These are phyloP conservation scores for Arthrobotrys entomopaga DNA, from an alignment of 2,329 filamentous ascomycete genomes.

Conservation along the genomic window DNA sequence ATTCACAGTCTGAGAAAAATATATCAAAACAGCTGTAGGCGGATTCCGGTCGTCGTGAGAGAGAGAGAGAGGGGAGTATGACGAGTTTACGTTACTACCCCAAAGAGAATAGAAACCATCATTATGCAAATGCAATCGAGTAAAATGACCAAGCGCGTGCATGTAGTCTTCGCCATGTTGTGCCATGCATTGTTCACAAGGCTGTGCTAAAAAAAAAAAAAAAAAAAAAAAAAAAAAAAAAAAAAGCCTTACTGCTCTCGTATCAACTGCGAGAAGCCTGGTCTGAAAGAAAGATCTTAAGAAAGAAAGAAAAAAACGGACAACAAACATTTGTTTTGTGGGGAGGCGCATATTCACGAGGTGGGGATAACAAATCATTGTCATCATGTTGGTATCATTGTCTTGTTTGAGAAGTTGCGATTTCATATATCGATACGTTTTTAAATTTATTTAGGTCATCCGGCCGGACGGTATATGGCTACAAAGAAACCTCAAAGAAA, in stretches of 20 bases:
- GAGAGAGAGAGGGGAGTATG: not conserved
- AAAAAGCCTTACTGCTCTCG: too few species aligned
- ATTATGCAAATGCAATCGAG: conserved; percentile 47
- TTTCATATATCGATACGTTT: too few species aligned
- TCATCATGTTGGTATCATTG: not conserved
- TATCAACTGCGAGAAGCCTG: conserved; percentile 43
- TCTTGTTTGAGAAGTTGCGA: not conserved
- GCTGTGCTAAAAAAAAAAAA: conserved; percentile 23
- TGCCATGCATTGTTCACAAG: conserved; percentile 26
- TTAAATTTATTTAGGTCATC: conserved; percentile 22
- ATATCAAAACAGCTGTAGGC: conserved; percentile 8
- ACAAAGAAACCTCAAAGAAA: not conserved
- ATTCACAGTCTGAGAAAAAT: not conserved
- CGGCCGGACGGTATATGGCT: too few species aligned
- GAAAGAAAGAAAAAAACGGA: conserved; percentile 7
- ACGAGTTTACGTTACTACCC: not conserved
- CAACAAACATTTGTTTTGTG: conserved; percentile 15
- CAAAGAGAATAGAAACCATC: not conserved
- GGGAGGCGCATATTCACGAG: not conserved
- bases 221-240: too few species aligned
- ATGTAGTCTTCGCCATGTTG: conserved; percentile 4
- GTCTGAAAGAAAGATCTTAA: conserved; percentile 34
- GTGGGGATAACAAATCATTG: not conserved
- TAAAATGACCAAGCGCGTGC: conserved; percentile 40
- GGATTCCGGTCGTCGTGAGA: conserved; percentile 15